A percentile compares a stretch with the other conserved stretches of the same genome.
Conservation (phyloP, 1,284 basidiomycete species). For the Bjerkandera adusta region DNA sequence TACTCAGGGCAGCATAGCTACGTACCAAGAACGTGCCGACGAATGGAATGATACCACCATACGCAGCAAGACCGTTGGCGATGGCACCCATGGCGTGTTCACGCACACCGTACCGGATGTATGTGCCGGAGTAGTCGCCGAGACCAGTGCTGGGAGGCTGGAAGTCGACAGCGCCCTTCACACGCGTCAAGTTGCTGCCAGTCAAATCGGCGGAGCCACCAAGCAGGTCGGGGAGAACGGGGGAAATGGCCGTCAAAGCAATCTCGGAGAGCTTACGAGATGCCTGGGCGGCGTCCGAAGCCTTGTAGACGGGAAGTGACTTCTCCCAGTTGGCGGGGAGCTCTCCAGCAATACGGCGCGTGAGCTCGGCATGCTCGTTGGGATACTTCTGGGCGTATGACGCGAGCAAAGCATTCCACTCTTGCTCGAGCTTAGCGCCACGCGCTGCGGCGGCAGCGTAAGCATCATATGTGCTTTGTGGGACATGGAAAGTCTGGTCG, state of each 20-base stretch:
- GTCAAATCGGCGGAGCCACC: conserved; percentile 95
- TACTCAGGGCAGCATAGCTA: conserved; percentile 1
- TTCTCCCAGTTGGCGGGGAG: conserved; percentile 89
- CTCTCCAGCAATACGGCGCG: conserved; percentile 80
- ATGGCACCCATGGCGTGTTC: conserved; percentile 98
- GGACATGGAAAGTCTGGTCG: conserved; percentile 79
- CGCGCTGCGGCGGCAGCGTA: conserved; percentile 69
- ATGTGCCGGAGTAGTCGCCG: conserved; percentile 84
- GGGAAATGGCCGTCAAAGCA: conserved; percentile 76
- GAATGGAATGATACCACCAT: conserved; percentile 84
- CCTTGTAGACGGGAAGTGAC: conserved; percentile 80
- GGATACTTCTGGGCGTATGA: conserved; percentile 81
- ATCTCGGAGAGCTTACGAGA: conserved; percentile 94
- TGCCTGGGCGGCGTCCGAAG: conserved; percentile 81
- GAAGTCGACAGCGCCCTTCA: conserved; percentile 85
- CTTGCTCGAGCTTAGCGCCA: conserved; percentile 72
- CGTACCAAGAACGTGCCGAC: conserved; percentile 84
- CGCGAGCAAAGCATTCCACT: conserved; percentile 76
- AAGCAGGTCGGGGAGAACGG: conserved; percentile 78
- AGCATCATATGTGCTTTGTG: conserved; percentile 68
- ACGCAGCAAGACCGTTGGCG: conserved; percentile 86
- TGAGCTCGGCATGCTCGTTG: conserved; percentile 82
- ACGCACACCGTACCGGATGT: conserved; percentile 95
- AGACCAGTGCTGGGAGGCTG: conserved; percentile 86
- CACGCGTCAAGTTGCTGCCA: conserved; percentile 88